Percentiles rank a stretch among this genome's conserved stretches.
Conservation (phyloP, 2,329 filamentous ascomycete species). For the Stenocarpella maydis region DNA sequence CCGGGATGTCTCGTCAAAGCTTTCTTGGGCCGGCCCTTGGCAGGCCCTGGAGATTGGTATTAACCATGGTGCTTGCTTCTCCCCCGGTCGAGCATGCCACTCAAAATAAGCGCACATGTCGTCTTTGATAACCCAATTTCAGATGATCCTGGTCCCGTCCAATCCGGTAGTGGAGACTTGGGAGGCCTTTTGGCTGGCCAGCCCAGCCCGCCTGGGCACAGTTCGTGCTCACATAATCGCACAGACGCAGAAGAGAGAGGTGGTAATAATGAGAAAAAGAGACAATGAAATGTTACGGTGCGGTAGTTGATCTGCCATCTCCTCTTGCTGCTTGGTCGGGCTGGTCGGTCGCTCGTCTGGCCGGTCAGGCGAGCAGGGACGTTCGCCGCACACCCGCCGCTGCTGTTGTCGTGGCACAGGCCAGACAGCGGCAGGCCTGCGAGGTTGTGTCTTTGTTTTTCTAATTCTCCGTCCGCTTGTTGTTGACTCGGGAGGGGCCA, state of each 20-base stretch:
- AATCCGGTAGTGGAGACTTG: neutral
- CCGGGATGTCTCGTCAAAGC: conserved; percentile 18
- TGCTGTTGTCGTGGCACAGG: conserved; percentile 18
- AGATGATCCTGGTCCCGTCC: neutral
- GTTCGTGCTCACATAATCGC: conserved; percentile 5
- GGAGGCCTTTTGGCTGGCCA: conserved; percentile 15
- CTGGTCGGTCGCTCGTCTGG: neutral
- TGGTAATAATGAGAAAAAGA: neutral
- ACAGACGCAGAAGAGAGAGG: neutral
- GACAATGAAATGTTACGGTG: neutral
- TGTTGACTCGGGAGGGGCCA: conserved; percentile 11
- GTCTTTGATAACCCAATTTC: conserved; percentile 27
- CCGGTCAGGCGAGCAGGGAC: conserved; percentile 8
- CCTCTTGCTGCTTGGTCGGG: neutral
- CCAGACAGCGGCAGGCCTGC: conserved; percentile 26
- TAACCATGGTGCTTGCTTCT: neutral
- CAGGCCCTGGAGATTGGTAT: conserved; percentile 21
- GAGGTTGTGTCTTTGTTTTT: neutral
- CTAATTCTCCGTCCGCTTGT: neutral
- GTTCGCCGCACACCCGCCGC: conserved; percentile 3
- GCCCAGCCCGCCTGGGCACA: conserved; percentile 6
- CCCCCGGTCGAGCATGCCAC: neutral
- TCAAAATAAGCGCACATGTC: conserved; percentile 9
- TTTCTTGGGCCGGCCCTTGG: conserved; percentile 21
- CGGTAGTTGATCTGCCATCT: conserved; percentile 7